Conservation (phyloP, 2,329 filamentous ascomycete species). For the Cladorrhinum sp. region DNA sequence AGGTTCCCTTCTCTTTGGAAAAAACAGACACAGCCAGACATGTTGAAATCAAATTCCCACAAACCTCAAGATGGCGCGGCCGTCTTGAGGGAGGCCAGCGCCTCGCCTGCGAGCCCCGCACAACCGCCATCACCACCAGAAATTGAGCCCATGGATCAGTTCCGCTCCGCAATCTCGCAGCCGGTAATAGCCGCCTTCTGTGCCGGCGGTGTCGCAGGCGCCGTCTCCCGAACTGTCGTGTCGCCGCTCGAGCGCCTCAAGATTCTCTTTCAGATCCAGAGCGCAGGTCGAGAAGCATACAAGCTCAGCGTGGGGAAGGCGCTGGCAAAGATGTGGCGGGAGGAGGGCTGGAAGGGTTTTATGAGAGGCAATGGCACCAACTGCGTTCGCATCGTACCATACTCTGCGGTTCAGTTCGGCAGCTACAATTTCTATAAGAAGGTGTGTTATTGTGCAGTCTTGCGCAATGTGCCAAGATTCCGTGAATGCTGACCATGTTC, state of each 20-base stretch:
- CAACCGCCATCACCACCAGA: constrained; percentile 24
- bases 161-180: constrained; percentile 62
- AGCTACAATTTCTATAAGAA: constrained; percentile 97
- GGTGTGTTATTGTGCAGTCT: constrained; percentile 52
- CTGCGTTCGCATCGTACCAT: constrained; percentile 96
- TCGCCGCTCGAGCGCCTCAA: constrained; percentile 94
- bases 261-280: constrained; percentile 97
- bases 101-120: neutral
- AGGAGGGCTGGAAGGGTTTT: constrained; percentile 95
- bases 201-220: constrained; percentile 88
- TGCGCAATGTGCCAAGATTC: neutral
- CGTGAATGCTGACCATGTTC: neutral
- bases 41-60: constrained; percentile 11
- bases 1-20: neutral
- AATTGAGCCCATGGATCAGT: constrained; percentile 31
- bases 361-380: constrained; percentile 98
- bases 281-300: constrained; percentile 85
- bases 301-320: constrained; percentile 88
- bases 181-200: constrained; percentile 90
- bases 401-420: constrained; percentile 96
- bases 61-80: neutral
- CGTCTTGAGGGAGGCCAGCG: constrained; percentile 2
- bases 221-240: constrained; percentile 95
- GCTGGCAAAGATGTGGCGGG: constrained; percentile 89
- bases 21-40: constrained; percentile 17